These are phyloP conservation scores for Phanerochaete carnosa DNA, from an alignment of 768 basidiomycete species.

Conservation along the genomic window DNA sequence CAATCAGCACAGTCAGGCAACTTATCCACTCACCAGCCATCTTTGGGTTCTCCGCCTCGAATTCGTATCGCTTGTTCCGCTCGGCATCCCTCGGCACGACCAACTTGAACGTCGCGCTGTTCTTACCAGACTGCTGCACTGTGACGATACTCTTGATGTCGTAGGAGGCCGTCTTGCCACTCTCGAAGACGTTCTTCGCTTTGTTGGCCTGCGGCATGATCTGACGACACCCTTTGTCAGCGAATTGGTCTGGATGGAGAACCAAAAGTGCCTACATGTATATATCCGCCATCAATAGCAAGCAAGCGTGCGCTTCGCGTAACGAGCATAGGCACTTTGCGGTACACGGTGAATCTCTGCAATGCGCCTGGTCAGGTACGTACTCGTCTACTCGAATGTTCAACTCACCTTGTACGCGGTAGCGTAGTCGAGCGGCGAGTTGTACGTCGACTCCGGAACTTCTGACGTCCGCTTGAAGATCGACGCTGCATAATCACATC, in stretches of 20 bases:
- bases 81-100: conserved; percentile 68
- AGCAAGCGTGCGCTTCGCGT: conserved; percentile 87
- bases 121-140: conserved; percentile 81
- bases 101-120: conserved; percentile 83
- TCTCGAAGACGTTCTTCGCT: conserved; percentile 80
- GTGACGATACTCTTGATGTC: conserved; percentile 85
- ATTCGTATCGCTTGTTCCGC: conserved; percentile 90
- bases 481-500: conserved; percentile 54
- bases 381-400: neutral
- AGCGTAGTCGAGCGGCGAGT: conserved; percentile 71
- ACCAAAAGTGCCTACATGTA: conserved; percentile 55
- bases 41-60: conserved; percentile 88
- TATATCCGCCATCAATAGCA: conserved; percentile 93
- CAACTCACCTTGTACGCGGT: conserved; percentile 77
- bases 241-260: neutral
- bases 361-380: neutral
- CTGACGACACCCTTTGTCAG: conserved; percentile 32
- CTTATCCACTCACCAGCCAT: conserved; percentile 61
- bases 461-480: conserved; percentile 92
- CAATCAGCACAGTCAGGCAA: neutral
- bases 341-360: conserved; percentile 88
- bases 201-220: conserved; percentile 86
- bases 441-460: conserved; percentile 44
- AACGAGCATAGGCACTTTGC: conserved; percentile 93
- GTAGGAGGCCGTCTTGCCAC: conserved; percentile 87